phyloP scores from a whole-genome alignment of 305 asterid species.

The Petunia hybrid region DNA sequence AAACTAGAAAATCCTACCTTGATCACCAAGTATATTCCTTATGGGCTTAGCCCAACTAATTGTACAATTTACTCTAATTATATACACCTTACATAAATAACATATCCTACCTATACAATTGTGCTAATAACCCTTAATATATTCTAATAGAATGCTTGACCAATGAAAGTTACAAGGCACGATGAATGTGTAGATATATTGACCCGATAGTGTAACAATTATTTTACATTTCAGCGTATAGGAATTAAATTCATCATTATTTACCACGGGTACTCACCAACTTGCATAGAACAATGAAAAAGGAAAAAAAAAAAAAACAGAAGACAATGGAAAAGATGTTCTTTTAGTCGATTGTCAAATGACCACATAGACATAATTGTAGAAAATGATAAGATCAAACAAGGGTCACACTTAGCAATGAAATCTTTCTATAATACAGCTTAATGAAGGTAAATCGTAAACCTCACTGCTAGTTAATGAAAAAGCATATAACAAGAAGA shows the following conservation, averaged over 20 bases:
- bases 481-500: not conserved
- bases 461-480: not conserved
- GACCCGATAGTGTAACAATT: not conserved
- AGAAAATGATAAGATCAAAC: not conserved
- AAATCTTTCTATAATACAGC: not conserved
- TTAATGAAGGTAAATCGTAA: not conserved
- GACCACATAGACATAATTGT: not conserved
- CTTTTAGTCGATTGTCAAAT: not conserved
- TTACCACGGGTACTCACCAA: not conserved
- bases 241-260: not conserved
- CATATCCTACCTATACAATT: no score
- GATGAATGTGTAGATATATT: no score
- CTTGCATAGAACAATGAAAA: not conserved
- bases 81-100: no score
- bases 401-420: not conserved
- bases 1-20: no score
- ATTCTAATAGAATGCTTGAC: no score
- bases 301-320: no score
- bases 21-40: no score
- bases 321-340: not conserved
- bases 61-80: no score
- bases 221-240: not conserved
- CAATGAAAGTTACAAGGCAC: no score
- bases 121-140: no score
- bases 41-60: no score